phyloP scores from a whole-genome alignment of 1,139 yeast species.

The Arxiozyma telluris region DNA sequence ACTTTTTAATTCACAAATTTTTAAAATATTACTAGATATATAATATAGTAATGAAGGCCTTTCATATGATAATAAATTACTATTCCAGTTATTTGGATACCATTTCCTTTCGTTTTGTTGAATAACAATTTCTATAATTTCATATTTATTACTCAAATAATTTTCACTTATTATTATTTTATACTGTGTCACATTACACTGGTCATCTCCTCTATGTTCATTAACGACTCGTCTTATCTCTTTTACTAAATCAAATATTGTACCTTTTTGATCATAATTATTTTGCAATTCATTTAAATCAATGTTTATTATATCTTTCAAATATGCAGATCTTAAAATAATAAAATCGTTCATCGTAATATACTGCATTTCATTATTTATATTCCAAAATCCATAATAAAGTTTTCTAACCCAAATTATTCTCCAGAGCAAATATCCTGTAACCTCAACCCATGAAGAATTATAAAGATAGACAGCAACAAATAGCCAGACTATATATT shows the following conservation, averaged over 20 bases:
- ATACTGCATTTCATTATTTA: neutral
- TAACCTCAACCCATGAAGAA: constrained; percentile 25
- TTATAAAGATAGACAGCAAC: constrained; percentile 15
- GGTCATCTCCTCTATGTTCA: neutral
- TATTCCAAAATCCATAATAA: constrained; percentile 8
- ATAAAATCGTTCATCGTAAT: neutral
- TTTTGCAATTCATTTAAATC: neutral
- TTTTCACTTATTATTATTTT: constrained; percentile 1
- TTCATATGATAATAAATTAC: constrained; percentile 22
- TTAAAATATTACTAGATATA: constrained; percentile 1
- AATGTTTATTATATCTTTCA: neutral
- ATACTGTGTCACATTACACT: neutral
- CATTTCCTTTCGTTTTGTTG: constrained; percentile 28
- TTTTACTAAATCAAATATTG: neutral
- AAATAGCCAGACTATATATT: constrained; percentile 4
- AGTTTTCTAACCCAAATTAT: constrained; percentile 15
- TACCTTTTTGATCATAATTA: neutral
- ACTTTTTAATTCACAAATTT: neutral
- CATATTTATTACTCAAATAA: constrained; percentile 2
- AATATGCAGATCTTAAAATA: neutral
- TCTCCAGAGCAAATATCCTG: constrained; percentile 25
- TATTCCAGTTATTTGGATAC: constrained; percentile 21
- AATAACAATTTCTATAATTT: constrained; percentile 16
- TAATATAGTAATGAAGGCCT: constrained; percentile 12
- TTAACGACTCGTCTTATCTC: neutral